These are phyloP conservation scores for Venturia oleaginea DNA, from an alignment of 2,329 filamentous ascomycete genomes.

Conservation along the genomic window DNA sequence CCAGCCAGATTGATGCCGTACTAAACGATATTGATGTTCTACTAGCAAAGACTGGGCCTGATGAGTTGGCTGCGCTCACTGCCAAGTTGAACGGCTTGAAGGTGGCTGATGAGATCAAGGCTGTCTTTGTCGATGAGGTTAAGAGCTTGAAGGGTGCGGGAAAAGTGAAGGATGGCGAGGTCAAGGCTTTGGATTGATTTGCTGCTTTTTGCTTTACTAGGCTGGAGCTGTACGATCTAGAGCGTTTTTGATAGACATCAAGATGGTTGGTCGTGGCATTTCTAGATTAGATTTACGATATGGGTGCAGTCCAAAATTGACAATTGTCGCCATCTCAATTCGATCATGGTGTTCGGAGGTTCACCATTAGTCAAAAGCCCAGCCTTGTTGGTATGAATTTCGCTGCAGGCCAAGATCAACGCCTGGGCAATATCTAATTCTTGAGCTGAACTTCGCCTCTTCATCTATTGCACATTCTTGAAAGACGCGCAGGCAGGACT, in stretches of 20 bases:
- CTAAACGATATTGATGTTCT: slow-evolving; percentile 79
- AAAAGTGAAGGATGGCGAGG: slow-evolving; percentile 77
- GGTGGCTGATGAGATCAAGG: slow-evolving; percentile 76
- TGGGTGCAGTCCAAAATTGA: neutral
- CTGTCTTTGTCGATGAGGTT: slow-evolving; percentile 68
- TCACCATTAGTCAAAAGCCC: too few species aligned
- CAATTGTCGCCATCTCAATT: neutral
- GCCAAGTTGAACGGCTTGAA: slow-evolving; percentile 70
- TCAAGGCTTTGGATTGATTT: slow-evolving; percentile 44
- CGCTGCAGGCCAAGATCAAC: neutral
- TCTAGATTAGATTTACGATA: slow-evolving; percentile 4
- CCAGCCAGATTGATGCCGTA: slow-evolving; percentile 70
- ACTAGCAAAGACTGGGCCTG: slow-evolving; percentile 79
- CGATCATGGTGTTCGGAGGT: too few species aligned
- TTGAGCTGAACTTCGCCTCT: slow-evolving; percentile 1
- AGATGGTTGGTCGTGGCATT: neutral
- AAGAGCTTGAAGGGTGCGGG: slow-evolving; percentile 70
- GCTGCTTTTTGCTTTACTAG: neutral
- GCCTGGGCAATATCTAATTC: neutral
- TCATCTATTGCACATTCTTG: neutral
- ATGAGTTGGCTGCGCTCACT: slow-evolving; percentile 80
- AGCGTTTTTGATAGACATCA: slow-evolving; percentile 4
- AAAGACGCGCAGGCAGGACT: neutral
- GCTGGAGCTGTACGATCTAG: neutral
- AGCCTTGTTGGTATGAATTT: neutral